phyloP scores from a whole-genome alignment of 2,329 filamentous ascomycete species.

The Alternaria hordeiaustralica region DNA sequence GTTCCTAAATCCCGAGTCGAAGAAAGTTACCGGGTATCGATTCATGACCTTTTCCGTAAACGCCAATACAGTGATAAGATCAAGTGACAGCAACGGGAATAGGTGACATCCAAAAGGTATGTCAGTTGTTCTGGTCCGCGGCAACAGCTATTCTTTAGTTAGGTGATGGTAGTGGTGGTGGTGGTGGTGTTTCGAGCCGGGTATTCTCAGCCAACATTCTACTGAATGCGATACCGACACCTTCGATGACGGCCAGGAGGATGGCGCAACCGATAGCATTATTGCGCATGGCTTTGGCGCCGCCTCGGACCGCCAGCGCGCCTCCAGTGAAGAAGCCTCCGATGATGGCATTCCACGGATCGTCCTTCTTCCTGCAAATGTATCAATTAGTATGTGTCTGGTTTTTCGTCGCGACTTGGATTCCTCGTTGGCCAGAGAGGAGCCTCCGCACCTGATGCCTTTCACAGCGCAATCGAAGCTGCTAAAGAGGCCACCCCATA shows the following conservation, averaged over 20 bases:
- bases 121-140: not conserved
- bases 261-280: slow-evolving; percentile 95
- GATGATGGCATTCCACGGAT: slow-evolving; percentile 97
- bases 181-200: slow-evolving; percentile 48
- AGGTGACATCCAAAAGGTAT: not conserved
- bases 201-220: slow-evolving; percentile 91
- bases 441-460: slow-evolving; percentile 63
- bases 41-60: not conserved
- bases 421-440: not conserved
- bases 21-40: not conserved
- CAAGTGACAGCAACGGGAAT: not conserved
- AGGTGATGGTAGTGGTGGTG: not conserved
- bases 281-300: slow-evolving; percentile 88
- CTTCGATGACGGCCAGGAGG: slow-evolving; percentile 92
- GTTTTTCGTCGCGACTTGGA: not conserved
- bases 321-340: slow-evolving; percentile 92
- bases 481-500: slow-evolving; percentile 94
- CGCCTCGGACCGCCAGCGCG: slow-evolving; percentile 86
- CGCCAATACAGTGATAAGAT: not conserved
- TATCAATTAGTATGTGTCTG: not conserved
- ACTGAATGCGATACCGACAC: slow-evolving; percentile 92
- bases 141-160: not conserved
- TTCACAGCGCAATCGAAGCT: slow-evolving; percentile 97
- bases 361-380: slow-evolving; percentile 76
- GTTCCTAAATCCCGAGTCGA: not conserved